Base-by-base conservation (phyloP, 83 land plant genomes). In the Picea abies region DNA sequence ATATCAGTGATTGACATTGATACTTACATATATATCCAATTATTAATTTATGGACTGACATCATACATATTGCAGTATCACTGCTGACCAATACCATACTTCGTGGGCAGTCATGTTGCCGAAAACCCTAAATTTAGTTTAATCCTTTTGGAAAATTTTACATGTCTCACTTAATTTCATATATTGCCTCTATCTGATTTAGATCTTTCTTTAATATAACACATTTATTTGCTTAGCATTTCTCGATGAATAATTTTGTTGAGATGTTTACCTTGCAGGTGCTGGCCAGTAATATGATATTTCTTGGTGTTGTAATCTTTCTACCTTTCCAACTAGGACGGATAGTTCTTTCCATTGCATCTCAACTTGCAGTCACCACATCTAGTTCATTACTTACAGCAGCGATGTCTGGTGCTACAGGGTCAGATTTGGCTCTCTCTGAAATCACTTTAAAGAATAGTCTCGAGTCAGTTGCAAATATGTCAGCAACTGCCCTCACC, bases 271-370 rank as follows among this genome's bases (percentile, higher is more conserved):
- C 35, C 58, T 62, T 87, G 84, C 92, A 97, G 98, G 99, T 97
- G 69, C 67, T 97, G 71, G 97, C 98, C 52, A 96, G 99, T 87
- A 97, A 97, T 85, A 94, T 94, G 66, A 96, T 97, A n/a, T n/a
- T n/a, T n/a, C n/a, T n/a, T n/a, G n/a, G n/a, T n/a, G n/a, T n/a
- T n/a, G n/a, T n/a, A n/a, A 79, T 97, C 14, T 90, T 97, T 65
- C 80, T 97, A 32, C 99, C 99, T n/a, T 97, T 97, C 70, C 90
- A 98, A 63, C 79, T 97, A 8, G 99, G 99, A 11, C 90, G 99
- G 60, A 56, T 96, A 14, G 85, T 89, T 15, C 88, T 97, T 1
- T 90, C 89, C 65, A 84, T 95, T 68, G 44, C 91, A 64, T 93
- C 99, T 23, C 88, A 92, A 87, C 23, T 95, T 58, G 83, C 90